These are phyloP conservation scores for Plantago major DNA, from an alignment of 257 asterid genomes.

Conservation along the genomic window DNA sequence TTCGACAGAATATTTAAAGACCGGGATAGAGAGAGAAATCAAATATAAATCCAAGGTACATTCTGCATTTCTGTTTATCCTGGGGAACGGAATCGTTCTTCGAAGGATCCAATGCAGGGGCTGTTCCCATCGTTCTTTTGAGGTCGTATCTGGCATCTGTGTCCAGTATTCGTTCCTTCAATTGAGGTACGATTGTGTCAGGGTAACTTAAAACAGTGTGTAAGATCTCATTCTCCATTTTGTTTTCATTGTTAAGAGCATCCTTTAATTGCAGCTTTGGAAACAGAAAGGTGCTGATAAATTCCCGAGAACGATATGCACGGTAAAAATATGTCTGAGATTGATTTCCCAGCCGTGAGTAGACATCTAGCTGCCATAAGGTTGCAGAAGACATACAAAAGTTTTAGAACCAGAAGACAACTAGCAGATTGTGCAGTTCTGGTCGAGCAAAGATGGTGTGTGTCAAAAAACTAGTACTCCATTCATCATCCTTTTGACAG, in stretches of 20 bases:
- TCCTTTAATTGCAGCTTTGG: constrained; percentile 21
- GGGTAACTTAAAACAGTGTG: constrained; percentile 27
- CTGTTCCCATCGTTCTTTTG: too few relatives aligned
- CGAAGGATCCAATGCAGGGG: not conserved
- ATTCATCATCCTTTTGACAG: not conserved
- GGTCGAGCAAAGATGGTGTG: constrained; percentile 80
- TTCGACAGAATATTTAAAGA: not conserved
- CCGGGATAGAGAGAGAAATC: not conserved
- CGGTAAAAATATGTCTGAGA: constrained; percentile 6
- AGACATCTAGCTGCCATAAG: constrained; percentile 60
- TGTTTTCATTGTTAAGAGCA: constrained; percentile 12
- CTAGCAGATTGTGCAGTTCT: constrained; percentile 89
- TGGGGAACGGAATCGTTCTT: not conserved
- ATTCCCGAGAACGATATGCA: constrained; percentile 2
- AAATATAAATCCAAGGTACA: not conserved
- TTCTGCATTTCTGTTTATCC: not conserved
- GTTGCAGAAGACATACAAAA: constrained; percentile 81
- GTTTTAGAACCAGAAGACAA: constrained; percentile 75
- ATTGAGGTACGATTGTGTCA: not conserved
- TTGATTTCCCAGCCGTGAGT: constrained; percentile 17
- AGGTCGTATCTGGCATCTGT: not conserved
- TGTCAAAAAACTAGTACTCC: not conserved
- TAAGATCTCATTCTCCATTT: constrained; percentile 34
- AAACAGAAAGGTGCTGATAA: constrained; percentile 11
- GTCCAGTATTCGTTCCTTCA: not conserved